These are phyloP conservation scores for Aspergillus sp. DNA, from an alignment of 2,329 filamentous ascomycete species.

Conservation along the genomic window DNA sequence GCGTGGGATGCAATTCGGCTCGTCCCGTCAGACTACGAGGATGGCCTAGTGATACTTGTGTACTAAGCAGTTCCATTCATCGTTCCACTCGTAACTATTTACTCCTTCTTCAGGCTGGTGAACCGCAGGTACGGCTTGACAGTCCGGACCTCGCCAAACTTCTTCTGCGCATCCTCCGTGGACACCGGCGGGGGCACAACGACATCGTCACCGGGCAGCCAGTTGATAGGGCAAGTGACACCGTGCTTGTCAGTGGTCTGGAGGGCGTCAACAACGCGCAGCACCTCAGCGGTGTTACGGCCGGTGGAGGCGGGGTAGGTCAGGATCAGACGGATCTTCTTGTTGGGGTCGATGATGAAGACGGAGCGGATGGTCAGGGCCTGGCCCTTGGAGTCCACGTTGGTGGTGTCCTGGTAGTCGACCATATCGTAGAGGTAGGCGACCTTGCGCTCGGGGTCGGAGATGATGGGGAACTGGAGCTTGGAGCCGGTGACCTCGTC, in stretches of 20 bases:
- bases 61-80: no score
- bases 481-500: constrained; percentile 66
- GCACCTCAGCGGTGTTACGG: constrained; percentile 71
- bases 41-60: no score
- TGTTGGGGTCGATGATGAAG: constrained; percentile 89
- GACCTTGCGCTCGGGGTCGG: constrained; percentile 70
- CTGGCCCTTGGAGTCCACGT: constrained; percentile 69
- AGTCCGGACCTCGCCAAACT: constrained; percentile 66
- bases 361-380: constrained; percentile 93
- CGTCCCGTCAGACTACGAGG: no score
- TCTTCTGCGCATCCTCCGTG: constrained; percentile 76
- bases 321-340: constrained; percentile 89
- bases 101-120: constrained; percentile 28
- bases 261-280: constrained; percentile 70
- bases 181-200: constrained; percentile 79
- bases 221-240: constrained; percentile 84
- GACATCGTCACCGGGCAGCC: constrained; percentile 81
- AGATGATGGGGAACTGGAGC: constrained; percentile 71
- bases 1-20: no score
- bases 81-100: constrained; percentile 7
- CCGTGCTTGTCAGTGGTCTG: constrained; percentile 84
- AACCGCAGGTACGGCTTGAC: constrained; percentile 49
- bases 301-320: constrained; percentile 88
- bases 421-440: constrained; percentile 76
- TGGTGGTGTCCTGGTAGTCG: constrained; percentile 75